These are phyloP conservation scores for Dioscorea zingiberensis DNA, from an alignment of 106 monocot species.

Conservation along the genomic window DNA sequence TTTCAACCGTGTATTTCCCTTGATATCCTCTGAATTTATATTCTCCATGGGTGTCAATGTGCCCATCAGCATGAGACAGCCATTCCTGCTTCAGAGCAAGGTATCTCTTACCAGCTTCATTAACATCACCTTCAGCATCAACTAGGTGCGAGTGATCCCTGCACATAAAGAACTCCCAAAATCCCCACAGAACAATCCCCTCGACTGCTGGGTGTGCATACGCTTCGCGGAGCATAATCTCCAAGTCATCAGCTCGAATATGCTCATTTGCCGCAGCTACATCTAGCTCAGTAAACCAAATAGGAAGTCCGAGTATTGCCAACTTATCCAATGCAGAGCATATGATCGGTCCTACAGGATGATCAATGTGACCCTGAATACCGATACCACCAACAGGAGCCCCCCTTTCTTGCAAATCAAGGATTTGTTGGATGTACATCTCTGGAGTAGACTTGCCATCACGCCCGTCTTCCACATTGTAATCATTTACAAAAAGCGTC, in stretches of 20 bases:
- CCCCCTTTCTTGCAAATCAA: constrained; percentile 72
- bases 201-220: constrained; percentile 83
- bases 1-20: constrained; percentile 59
- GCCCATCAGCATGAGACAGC: constrained; percentile 49
- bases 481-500: constrained; percentile 86
- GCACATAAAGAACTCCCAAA: constrained; percentile 80
- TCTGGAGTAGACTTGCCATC: constrained; percentile 78
- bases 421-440: constrained; percentile 65
- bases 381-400: constrained; percentile 78
- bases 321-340: constrained; percentile 69
- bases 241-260: constrained; percentile 85
- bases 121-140: constrained; percentile 71
- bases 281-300: constrained; percentile 94
- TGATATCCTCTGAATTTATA: constrained; percentile 74
- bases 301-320: constrained; percentile 67
- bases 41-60: constrained; percentile 30
- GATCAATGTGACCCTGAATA: constrained; percentile 70
- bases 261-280: constrained; percentile 70
- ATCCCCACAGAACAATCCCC: constrained; percentile 85
- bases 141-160: constrained; percentile 67
- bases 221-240: constrained; percentile 74
- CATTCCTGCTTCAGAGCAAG: constrained; percentile 74
- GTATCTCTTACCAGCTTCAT: constrained; percentile 75
- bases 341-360: constrained; percentile 71
- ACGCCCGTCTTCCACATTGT: constrained; percentile 83